Evolutionary conservation across 163 green algal species (phyloP).

Genomic region (Volvox carteri): DNA sequence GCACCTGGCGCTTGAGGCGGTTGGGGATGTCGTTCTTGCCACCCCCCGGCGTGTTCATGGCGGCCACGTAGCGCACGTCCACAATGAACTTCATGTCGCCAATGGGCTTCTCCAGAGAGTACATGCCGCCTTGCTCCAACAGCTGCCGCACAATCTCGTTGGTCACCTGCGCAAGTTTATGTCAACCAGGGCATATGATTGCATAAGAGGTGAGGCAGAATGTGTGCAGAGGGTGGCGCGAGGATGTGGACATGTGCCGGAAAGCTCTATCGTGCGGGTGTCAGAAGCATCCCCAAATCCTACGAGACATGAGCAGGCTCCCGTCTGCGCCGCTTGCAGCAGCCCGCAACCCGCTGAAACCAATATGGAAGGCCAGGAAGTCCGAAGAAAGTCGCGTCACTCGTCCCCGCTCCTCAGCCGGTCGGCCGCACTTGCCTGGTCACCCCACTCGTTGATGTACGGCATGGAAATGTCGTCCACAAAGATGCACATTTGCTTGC

Average conservation of each 20-base stretch:
- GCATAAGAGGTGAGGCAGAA: too few relatives aligned
- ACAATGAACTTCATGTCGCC: conserved; percentile 95
- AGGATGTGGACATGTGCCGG: too few relatives aligned
- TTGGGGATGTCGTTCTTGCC: conserved; percentile 96
- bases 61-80: conserved; percentile 89
- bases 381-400: too few relatives aligned
- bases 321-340: too few relatives aligned
- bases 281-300: too few relatives aligned
- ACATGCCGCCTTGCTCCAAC: conserved; percentile 94
- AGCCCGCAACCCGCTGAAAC: too few relatives aligned
- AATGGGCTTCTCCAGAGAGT: conserved; percentile 95
- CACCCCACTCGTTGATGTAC: conserved; percentile 94
- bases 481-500: conserved; percentile 92
- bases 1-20: conserved; percentile 89
- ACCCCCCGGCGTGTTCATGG: conserved; percentile 90
- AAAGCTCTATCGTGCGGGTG: too few relatives aligned
- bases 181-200: too few relatives aligned
- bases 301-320: too few relatives aligned
- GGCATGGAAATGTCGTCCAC: conserved; percentile 97
- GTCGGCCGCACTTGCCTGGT: conserved; percentile 80
- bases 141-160: conserved; percentile 97
- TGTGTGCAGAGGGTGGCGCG: neutral
- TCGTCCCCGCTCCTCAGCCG: neutral
- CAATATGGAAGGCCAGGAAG: too few relatives aligned
- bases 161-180: conserved; percentile 78